Evolutionary conservation across 257 asterid species (phyloP).

Genomic region (Solanum lignicaule): DNA sequence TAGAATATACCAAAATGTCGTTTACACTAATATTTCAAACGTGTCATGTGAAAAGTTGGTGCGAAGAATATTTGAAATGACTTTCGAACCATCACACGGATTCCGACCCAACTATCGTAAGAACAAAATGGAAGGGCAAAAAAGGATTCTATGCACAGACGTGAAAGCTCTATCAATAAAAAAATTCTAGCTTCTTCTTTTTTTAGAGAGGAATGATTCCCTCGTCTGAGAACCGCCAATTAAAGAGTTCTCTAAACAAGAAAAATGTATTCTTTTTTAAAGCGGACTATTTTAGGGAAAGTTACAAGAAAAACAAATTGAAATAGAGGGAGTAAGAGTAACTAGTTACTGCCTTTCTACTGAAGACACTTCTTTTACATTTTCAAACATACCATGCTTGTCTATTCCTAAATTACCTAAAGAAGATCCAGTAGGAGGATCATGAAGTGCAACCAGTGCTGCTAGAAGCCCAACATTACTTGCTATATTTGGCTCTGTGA

Average conservation of each 20-base stretch:
- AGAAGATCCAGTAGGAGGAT: constrained; percentile 14
- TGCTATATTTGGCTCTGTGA: constrained; percentile 42
- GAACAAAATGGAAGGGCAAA: too few relatives aligned
- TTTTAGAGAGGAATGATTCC: too few relatives aligned
- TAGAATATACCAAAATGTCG: not conserved
- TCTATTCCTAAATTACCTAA: constrained; percentile 32
- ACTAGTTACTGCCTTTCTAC: not conserved
- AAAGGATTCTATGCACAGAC: too few relatives aligned
- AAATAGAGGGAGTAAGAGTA: not conserved
- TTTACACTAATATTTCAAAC: not conserved
- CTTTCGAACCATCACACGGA: not conserved
- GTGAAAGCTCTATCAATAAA: too few relatives aligned
- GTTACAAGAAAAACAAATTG: not conserved
- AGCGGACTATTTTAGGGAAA: not conserved
- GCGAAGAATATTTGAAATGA: not conserved
- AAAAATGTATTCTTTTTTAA: not conserved
- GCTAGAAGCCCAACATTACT: constrained; percentile 54
- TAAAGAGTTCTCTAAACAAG: not conserved
- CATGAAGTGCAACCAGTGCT: constrained; percentile 38
- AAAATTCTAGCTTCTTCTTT: too few relatives aligned
- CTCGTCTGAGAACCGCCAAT: not conserved
- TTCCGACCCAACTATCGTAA: too few relatives aligned
- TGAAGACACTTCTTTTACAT: constrained; percentile 4
- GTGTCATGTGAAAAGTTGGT: not conserved
- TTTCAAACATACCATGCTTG: constrained; percentile 32